Evolutionary conservation across 805 yeast species (phyloP), one percentile per base, ranked within the genome.

Genomic region (Cyberlindnera misumaiensis): DNA sequence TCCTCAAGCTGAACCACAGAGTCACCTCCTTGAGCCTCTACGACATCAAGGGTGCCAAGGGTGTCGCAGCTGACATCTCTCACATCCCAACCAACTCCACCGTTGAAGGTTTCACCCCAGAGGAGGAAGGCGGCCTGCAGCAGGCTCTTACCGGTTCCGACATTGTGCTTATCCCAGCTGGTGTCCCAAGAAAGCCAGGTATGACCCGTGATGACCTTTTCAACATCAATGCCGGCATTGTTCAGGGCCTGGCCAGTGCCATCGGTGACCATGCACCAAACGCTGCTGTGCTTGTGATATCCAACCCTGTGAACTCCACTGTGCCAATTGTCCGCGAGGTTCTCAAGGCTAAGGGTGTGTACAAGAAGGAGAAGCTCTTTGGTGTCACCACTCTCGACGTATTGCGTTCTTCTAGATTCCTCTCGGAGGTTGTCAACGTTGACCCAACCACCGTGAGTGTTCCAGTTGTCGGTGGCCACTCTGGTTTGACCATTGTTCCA

Each of bases 111-210:
- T 89, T 74, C 73, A 73, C 85, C 43, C 94, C 96, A 52, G 95
- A 84, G 48, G 73, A 79, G 48, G 72, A 72, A 41, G 84, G 82
- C 41, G 86, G 84, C 41, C 68, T 89, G 51, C 69, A 72, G 57
- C 70, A 70, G 51, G 90, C 96, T 38, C 77, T 89, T 49, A 78
- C 73, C 46, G 75, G 72, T 53, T 67, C 74, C 42, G 87, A 82
- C 51, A 83, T 89, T 44, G 83, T 89, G 48, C 77, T 89, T 50
- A 85, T 89, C 65, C 96, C 97, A 60, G 97, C 97, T 41, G 97
- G 97, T 73, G 94, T 89, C 42, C 97, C 95, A 72, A 85, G 94
- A 78, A 89, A 88, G 73, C 97, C 97, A 52, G 97, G 97, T 65
- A 89, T 89, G 97, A 86, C 96, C 59, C 84, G 97, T 74, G 97